phyloP scores from a whole-genome alignment of 257 asterid species.

The Solanum pimpinellifolium region DNA sequence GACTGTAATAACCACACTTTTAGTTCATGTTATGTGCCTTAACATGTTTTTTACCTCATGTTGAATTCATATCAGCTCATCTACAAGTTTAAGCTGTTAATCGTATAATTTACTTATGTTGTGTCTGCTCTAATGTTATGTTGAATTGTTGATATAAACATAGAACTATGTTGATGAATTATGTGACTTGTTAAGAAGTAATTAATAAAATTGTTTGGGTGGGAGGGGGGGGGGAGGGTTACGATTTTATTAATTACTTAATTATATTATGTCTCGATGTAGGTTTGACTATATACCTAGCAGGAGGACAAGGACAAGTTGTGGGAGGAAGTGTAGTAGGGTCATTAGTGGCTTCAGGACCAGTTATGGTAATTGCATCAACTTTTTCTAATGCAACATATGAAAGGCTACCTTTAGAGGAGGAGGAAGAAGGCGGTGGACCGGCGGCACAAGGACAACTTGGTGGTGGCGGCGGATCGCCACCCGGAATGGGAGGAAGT shows the following conservation, averaged over 20 bases:
- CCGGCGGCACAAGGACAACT: conserved; percentile 10
- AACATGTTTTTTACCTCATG: no score
- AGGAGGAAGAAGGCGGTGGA: conserved; percentile 30
- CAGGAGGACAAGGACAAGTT: conserved; percentile 61
- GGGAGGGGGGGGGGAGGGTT: no score
- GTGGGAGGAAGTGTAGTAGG: conserved; percentile 64
- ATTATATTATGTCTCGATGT: not conserved
- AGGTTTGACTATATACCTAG: conserved; percentile 46
- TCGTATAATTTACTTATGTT: not conserved
- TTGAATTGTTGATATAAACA: not conserved
- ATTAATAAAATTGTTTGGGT: no score
- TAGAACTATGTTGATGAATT: not conserved
- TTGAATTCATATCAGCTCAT: not conserved
- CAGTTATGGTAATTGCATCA: conserved; percentile 61
- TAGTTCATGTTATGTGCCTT: not conserved
- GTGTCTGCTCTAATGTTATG: no score
- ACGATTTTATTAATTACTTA: not conserved
- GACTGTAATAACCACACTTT: not conserved
- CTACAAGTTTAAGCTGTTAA: not conserved
- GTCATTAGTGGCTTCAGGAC: conserved; percentile 45
- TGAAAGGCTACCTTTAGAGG: conserved; percentile 52
- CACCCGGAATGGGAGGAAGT: conserved; percentile 13
- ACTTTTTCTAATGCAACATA: conserved; percentile 61
- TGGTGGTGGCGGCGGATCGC: conserved; percentile 13
- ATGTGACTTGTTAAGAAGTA: no score